Base-by-base conservation (phyloP, 1,284 basidiomycete genomes). In the Cystobasidium sp. region DNA sequence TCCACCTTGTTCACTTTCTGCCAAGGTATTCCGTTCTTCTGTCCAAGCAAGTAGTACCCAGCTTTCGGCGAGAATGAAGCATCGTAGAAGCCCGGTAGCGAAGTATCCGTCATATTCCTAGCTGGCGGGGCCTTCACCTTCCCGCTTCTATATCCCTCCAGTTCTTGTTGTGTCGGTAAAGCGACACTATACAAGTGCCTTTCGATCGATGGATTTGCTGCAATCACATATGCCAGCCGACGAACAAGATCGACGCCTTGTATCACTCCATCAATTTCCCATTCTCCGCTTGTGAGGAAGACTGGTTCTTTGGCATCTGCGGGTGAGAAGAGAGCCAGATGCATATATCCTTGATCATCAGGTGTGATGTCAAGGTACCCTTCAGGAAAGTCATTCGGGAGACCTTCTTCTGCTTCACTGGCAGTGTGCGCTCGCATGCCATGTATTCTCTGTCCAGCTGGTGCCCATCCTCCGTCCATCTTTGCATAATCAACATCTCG, bases 401-500 rank as follows among this genome's bases (percentile, higher is more conserved):
- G 1, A 10, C 43, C 16, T 47, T 61, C 63, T 1, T 56, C 22
- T 9, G 10, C 16, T 22, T 16, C 22, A 62, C 58, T 31, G 31
- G 47, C 47, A 51, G 47, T 49, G 20, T 63, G 61, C 0, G 68
- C 22, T 22, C 70, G 59, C 20, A 64, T 20, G 3, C 51, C 49
- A 52, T 65, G 47, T 41, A 52, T 47, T 9, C 41, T 22, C 39
- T 70, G 65, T n/a, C 83, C 84, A 75, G 84, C 82, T 65, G 97
- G 92, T 78, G 97, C 93, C 95, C 96, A 98, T 0, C 96, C 96
- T 53, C 89, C 88, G 80, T 96, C 94, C 0, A 89, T 90, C 80
- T 94, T 65, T 18, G 88, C 83, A 80, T 88, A 88, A 14, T 94
- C 93, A 20, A 92, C 84, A 76, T 85, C 89, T 73, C 92, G 86